Evolutionary conservation across 2,329 filamentous ascomycete species (phyloP).

Genomic region (Sporothrix euskadiensis): DNA sequence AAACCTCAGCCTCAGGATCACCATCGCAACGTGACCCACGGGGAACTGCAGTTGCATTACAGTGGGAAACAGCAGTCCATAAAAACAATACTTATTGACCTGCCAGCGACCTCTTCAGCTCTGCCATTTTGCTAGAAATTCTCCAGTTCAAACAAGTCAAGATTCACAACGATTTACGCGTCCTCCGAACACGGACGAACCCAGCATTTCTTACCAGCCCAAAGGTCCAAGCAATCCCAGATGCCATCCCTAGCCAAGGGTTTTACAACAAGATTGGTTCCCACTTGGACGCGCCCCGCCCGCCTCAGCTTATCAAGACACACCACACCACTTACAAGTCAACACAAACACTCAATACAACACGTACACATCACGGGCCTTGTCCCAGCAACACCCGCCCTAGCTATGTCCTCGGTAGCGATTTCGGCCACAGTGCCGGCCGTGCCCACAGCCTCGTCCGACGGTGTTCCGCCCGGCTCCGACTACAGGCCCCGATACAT

Average conservation of each 20-base stretch:
- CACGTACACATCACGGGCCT: background rate
- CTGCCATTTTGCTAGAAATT: background rate
- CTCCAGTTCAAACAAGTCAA: background rate
- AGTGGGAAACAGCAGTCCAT: background rate
- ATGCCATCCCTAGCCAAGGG: conserved; percentile 30
- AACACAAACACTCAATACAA: background rate
- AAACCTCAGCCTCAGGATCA: conserved; percentile 3
- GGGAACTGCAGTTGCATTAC: background rate
- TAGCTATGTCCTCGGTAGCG: conserved; percentile 32
- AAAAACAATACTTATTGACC: conserved; percentile 4
- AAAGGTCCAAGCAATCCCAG: background rate
- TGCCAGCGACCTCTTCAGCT: background rate
- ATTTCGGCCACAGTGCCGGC: conserved; percentile 25
- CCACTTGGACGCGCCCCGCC: conserved; percentile 28
- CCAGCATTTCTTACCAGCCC: background rate
- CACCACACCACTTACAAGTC: background rate
- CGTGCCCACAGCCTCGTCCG: conserved; percentile 16
- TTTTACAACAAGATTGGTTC: conserved; percentile 22
- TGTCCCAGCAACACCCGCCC: conserved; percentile 25
- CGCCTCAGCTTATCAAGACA: conserved; percentile 4
- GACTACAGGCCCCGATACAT: conserved; percentile 57
- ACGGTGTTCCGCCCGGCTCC: conserved; percentile 23
- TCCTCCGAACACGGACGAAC: conserved; percentile 19
- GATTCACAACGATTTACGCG: conserved; percentile 3
- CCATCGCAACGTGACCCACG: conserved; percentile 12